Evolutionary conservation across 1,284 basidiomycete species (phyloP), one percentile per base, ranked within the genome.

Genomic region (Fomitopsis palustris): DNA sequence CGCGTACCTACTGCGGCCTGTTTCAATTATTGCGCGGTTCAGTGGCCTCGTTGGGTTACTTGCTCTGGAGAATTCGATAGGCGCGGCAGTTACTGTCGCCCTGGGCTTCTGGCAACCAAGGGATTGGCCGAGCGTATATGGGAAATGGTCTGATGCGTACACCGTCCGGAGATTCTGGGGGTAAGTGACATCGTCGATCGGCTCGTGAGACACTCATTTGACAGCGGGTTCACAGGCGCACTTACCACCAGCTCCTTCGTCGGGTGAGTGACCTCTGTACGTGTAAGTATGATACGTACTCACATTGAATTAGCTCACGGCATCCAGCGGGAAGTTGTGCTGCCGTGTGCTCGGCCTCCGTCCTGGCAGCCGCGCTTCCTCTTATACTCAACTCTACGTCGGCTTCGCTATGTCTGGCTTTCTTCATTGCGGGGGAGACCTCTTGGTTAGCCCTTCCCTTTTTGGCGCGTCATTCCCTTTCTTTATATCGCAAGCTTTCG

Each of bases 151-250:
- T 2, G 72, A 74, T 25, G 69, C 73, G 2, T 76, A 73, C 58
- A 75, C 74, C 2, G 59, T 77, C 4, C 67, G 74, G 31, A 65
- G 67, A n/a, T 67, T 74, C 49, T 77, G 76, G 75, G 72, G 74
- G 75, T 75, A 42, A 43, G 71, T 66, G 8, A 12, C 4, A n/a
- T 19, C 45, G 17, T 37, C 41, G 4, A 14, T 12, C 21, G 9
- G 33, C n/a, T 45, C 14, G 14, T 35, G 19, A 12, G 17, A 53
- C 9, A 3, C 14, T 6, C 3, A 10, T 14, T 39, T 31, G 23
- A 42, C 25, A 25, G 14, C 33, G 27, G n/a, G 19, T 12, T 29
- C 12, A 38, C 56, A 74, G 74, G 53, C 69, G 68, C 45, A 65
- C 67, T 16, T 74, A 71, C 74, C 74, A 74, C 57, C 72, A 75